These are phyloP conservation scores for Tylopilus sp. DNA, from an alignment of 768 basidiomycete genomes.

Conservation along the genomic window DNA sequence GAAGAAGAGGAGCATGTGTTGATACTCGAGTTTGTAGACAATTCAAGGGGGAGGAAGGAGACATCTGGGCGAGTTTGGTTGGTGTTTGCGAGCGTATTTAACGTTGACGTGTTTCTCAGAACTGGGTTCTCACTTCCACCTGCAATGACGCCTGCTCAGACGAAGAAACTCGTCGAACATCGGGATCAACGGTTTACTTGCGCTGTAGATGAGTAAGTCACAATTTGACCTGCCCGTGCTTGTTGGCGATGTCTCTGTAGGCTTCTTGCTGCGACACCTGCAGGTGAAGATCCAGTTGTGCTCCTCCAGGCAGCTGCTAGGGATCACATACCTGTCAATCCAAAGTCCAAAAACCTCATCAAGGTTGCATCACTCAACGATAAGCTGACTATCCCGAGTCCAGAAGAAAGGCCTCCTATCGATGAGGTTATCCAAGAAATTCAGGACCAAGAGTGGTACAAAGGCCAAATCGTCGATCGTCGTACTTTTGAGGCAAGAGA, in stretches of 20 bases:
- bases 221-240: neutral
- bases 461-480: slow-evolving; percentile 61
- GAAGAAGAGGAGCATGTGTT: slow-evolving; percentile 48
- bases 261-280: slow-evolving; percentile 51
- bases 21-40: slow-evolving; percentile 49
- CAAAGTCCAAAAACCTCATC: slow-evolving; percentile 23
- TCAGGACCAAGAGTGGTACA: slow-evolving; percentile 59
- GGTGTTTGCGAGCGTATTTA: neutral
- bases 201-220: slow-evolving; percentile 65
- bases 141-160: slow-evolving; percentile 51
- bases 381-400: slow-evolving; percentile 32
- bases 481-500: slow-evolving; percentile 52
- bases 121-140: slow-evolving; percentile 22
- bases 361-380: slow-evolving; percentile 1
- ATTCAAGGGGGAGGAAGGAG: slow-evolving; percentile 33
- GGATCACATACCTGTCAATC: slow-evolving; percentile 70
- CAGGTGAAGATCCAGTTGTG: slow-evolving; percentile 54
- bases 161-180: slow-evolving; percentile 68
- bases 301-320: slow-evolving; percentile 65
- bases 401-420: slow-evolving; percentile 56
- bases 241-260: slow-evolving; percentile 32
- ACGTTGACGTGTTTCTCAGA: slow-evolving; percentile 9
- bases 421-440: slow-evolving; percentile 57
- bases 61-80: slow-evolving; percentile 23
- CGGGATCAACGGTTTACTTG: slow-evolving; percentile 61